Evolutionary conservation across 1,284 basidiomycete genomes (phyloP).

Genomic region (Taiwanofungus camphoratus): DNA sequence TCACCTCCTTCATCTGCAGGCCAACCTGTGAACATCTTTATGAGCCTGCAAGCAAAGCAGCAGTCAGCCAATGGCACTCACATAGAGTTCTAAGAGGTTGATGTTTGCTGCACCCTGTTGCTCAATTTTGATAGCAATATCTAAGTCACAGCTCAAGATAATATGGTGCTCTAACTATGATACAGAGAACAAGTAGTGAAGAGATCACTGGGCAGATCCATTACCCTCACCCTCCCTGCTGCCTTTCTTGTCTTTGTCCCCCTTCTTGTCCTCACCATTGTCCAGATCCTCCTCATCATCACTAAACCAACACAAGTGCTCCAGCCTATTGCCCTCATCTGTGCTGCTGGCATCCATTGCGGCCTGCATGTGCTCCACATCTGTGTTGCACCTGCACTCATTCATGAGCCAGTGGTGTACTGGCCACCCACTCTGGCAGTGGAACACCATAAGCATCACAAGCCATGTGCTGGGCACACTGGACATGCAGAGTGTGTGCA

Average conservation of each 20-base stretch:
- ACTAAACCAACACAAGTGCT: constrained; percentile 19
- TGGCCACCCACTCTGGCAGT: constrained; percentile 14
- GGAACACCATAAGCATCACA: constrained; percentile 15
- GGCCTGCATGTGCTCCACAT: constrained; percentile 14
- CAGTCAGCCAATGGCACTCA: constrained; percentile 38
- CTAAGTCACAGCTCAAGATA: too few species aligned
- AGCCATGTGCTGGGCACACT: constrained; percentile 18
- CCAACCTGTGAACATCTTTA: constrained; percentile 1
- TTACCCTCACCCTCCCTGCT: constrained; percentile 4
- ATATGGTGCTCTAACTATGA: too few species aligned
- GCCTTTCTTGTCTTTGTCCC: constrained; percentile 12
- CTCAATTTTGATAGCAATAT: too few species aligned
- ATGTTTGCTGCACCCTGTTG: too few species aligned
- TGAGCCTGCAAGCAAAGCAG: background rate
- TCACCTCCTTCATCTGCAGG: constrained; percentile 71
- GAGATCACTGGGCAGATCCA: too few species aligned
- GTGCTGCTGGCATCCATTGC: constrained; percentile 11
- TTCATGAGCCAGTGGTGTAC: constrained; percentile 21
- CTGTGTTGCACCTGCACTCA: constrained; percentile 19
- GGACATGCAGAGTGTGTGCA: constrained; percentile 20
- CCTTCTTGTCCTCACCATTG: constrained; percentile 9
- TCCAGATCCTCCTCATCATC: constrained; percentile 19
- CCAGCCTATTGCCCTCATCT: constrained; percentile 8
- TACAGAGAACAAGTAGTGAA: too few species aligned
- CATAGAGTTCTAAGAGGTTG: constrained; percentile 70